These are phyloP conservation scores for Oxytropis ochrocephala DNA, from an alignment of 306 rosid species.

Conservation along the genomic window DNA sequence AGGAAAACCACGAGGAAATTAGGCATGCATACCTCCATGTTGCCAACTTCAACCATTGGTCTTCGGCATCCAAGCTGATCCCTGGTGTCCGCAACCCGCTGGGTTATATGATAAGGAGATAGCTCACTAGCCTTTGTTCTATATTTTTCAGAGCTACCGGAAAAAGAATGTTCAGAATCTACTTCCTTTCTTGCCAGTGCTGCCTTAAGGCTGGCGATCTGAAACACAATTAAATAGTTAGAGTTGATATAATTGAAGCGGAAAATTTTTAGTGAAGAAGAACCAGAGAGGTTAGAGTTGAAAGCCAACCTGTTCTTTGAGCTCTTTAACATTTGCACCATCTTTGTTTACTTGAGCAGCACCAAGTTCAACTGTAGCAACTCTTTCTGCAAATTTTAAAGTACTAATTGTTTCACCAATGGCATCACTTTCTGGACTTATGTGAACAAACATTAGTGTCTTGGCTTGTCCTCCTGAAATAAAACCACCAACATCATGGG, in stretches of 20 bases:
- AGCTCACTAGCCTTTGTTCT: slow-evolving; percentile 46
- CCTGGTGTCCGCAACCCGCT: slow-evolving; percentile 30
- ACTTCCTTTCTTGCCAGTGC: slow-evolving; percentile 76
- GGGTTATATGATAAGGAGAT: slow-evolving; percentile 45
- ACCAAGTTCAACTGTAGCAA: slow-evolving; percentile 94
- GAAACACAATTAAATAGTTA: slow-evolving; percentile 20
- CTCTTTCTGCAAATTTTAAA: slow-evolving; percentile 95
- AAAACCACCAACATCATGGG: slow-evolving; percentile 9
- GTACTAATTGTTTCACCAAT: slow-evolving; percentile 88
- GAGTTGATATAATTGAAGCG: background rate
- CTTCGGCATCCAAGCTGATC: slow-evolving; percentile 35
- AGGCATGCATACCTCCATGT: slow-evolving; percentile 50
- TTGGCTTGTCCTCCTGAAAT: slow-evolving; percentile 94
- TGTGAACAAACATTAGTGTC: slow-evolving; percentile 95
- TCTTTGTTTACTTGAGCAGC: slow-evolving; percentile 93
- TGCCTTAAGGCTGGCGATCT: slow-evolving; percentile 82
- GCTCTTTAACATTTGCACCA: slow-evolving; percentile 73
- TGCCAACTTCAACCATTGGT: slow-evolving; percentile 71
- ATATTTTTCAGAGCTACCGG: slow-evolving; percentile 56
- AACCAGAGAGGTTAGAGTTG: background rate
- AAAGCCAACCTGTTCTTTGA: slow-evolving; percentile 73
- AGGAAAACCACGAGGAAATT: background rate
- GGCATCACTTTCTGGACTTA: slow-evolving; percentile 87
- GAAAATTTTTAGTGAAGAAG: background rate
- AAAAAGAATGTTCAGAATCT: slow-evolving; percentile 42